These are phyloP conservation scores for Phaeophleospora eucalypticola DNA, from an alignment of 2,329 filamentous ascomycete genomes.

Conservation along the genomic window DNA sequence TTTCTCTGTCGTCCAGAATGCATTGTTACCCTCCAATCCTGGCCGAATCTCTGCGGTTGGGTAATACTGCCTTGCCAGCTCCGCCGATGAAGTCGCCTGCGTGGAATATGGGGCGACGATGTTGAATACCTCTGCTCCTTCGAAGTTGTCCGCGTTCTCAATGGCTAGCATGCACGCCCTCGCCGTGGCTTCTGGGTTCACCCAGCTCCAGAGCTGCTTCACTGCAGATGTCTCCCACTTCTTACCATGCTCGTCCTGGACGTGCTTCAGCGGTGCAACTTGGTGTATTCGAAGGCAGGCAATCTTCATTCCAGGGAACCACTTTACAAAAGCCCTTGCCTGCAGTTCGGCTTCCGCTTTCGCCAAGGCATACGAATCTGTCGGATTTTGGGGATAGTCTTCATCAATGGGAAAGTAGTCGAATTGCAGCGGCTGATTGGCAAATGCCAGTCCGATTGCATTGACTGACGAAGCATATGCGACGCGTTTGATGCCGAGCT, in stretches of 20 bases:
- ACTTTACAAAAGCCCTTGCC: conserved; percentile 33
- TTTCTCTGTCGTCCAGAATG: conserved; percentile 28
- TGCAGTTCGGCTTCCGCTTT: conserved; percentile 37
- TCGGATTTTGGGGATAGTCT: conserved; percentile 32
- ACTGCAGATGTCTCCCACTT: conserved; percentile 35
- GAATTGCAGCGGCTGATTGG: conserved; percentile 34
- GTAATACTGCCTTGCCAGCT: conserved; percentile 28
- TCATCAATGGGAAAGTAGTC: conserved; percentile 40
- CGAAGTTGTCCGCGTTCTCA: conserved; percentile 31
- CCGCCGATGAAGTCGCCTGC: conserved; percentile 21
- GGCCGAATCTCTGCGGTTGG: conserved; percentile 24
- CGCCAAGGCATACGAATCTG: conserved; percentile 36
- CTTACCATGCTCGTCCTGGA: conserved; percentile 32
- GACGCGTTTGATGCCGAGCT: conserved; percentile 34
- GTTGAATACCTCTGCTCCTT: conserved; percentile 36
- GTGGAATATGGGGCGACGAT: conserved; percentile 33
- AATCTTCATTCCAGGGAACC: conserved; percentile 38
- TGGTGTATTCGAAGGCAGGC: conserved; percentile 39
- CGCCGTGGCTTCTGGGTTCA: conserved; percentile 34
- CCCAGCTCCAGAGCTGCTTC: conserved; percentile 38
- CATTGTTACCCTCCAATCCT: conserved; percentile 21
- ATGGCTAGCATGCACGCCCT: conserved; percentile 35
- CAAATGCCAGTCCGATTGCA: conserved; percentile 38
- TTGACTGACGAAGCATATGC: conserved; percentile 39
- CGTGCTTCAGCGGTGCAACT: conserved; percentile 30